Evolutionary conservation across 768 basidiomycete species (phyloP).

Genomic region (Hericium rajendrae): DNA sequence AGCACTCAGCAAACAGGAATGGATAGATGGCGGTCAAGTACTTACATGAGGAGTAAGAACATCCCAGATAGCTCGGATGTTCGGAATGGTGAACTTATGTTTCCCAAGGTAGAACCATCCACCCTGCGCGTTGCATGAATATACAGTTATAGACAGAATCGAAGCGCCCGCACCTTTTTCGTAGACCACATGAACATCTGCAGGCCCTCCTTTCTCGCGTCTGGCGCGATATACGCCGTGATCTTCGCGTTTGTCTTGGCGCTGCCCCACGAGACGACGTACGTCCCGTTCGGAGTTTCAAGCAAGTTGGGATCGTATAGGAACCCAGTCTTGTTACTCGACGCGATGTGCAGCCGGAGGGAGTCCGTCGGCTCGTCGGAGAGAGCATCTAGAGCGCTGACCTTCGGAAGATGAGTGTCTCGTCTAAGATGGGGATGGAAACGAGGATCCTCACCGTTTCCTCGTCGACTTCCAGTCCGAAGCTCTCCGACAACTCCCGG

Average conservation of each 20-base stretch:
- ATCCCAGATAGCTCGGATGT: slow-evolving; percentile 8
- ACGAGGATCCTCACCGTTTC: slow-evolving; percentile 26
- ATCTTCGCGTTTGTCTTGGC: slow-evolving; percentile 24
- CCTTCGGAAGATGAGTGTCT: neutral
- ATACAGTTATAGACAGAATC: neutral
- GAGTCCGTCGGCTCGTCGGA: slow-evolving; percentile 10
- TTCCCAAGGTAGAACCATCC: slow-evolving; percentile 12
- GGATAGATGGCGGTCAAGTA: neutral
- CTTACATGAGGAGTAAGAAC: slow-evolving; percentile 16
- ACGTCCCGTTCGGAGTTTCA: slow-evolving; percentile 32
- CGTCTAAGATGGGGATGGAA: neutral
- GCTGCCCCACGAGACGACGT: slow-evolving; percentile 47
- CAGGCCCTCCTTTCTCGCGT: slow-evolving; percentile 20
- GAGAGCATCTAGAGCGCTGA: slow-evolving; percentile 9
- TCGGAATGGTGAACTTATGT: slow-evolving; percentile 4
- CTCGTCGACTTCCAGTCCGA: slow-evolving; percentile 21
- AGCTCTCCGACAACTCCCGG: neutral
- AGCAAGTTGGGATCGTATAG: slow-evolving; percentile 47
- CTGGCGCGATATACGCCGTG: slow-evolving; percentile 23
- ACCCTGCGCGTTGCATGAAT: neutral
- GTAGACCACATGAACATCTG: slow-evolving; percentile 44
- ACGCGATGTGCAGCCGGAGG: slow-evolving; percentile 32
- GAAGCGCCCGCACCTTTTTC: slow-evolving; percentile 29
- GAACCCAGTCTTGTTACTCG: slow-evolving; percentile 30
- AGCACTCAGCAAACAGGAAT: neutral